These are phyloP conservation scores for Cystobasidium onofrii DNA, from an alignment of 768 basidiomycete species.

Conservation along the genomic window DNA sequence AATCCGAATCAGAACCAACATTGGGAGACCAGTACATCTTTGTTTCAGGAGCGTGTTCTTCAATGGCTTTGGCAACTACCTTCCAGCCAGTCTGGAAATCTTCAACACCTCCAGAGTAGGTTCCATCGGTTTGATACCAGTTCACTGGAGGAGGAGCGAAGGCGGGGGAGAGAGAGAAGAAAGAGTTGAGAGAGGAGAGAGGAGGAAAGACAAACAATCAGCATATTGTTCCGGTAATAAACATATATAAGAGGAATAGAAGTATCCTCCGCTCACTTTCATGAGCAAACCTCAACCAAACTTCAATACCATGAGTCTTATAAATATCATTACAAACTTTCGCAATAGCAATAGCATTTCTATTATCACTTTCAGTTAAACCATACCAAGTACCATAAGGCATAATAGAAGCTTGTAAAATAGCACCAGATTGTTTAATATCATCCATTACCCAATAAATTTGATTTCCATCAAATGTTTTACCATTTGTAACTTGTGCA, in stretches of 20 bases:
- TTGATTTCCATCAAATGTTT: slow-evolving; percentile 36
- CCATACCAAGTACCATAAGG: slow-evolving; percentile 30
- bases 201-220: not conserved
- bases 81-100: slow-evolving; percentile 34
- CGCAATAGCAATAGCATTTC: slow-evolving; percentile 30
- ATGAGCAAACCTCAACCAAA: slow-evolving; percentile 32
- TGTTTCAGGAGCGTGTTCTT: slow-evolving; percentile 26
- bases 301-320: slow-evolving; percentile 31
- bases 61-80: slow-evolving; percentile 1
- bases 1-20: slow-evolving; percentile 14
- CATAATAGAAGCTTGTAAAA: slow-evolving; percentile 31
- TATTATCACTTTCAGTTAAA: slow-evolving; percentile 27
- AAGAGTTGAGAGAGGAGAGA: not conserved
- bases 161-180: not conserved
- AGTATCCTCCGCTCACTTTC: too few species aligned
- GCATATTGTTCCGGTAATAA: too few species aligned
- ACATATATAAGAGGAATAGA: too few species aligned
- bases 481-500: slow-evolving; percentile 38
- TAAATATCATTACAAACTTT: slow-evolving; percentile 30
- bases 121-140: slow-evolving; percentile 32
- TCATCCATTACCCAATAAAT: slow-evolving; percentile 29
- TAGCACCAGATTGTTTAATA: slow-evolving; percentile 26
- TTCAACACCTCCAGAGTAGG: slow-evolving; percentile 20
- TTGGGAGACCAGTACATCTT: slow-evolving; percentile 30
- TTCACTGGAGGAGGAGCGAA: not conserved